Percentiles rank a stretch among this genome's conserved stretches.
Conservation (phyloP, 75 land plant genomes). For the Pseudotsuga menziesii region DNA sequence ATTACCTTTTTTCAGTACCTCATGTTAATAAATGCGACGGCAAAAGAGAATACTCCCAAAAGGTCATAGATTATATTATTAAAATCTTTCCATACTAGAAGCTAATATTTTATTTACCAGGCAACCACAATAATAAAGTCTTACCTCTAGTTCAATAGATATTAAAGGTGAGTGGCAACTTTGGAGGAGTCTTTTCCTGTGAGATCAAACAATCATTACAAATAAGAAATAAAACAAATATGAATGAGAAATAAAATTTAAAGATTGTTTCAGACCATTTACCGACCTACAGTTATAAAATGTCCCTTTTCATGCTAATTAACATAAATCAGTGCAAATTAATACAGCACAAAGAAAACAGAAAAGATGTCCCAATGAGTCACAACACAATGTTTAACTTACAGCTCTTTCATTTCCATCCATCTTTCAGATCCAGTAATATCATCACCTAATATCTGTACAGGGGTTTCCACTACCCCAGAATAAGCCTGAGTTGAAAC, state of each 20-base stretch:
- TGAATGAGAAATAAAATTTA: no score
- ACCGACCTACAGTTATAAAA: no score
- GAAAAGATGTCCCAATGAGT: neutral
- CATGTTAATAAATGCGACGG: neutral
- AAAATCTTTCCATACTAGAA: neutral
- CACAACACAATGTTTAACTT: neutral
- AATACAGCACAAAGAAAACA: neutral
- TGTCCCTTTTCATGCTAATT: neutral
- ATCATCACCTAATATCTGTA: neutral
- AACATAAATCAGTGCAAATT: neutral
- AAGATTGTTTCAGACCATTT: no score
- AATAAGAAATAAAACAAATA: neutral
- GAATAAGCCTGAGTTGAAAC: constrained; percentile 8
- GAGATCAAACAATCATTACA: neutral
- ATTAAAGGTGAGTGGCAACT: constrained; percentile 2
- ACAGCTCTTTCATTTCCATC: neutral
- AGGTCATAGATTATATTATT: neutral
- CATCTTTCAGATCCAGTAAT: neutral
- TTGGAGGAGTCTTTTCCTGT: constrained; percentile 11
- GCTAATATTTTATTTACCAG: neutral
- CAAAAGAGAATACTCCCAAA: neutral
- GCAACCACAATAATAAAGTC: neutral
- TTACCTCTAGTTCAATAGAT: constrained; percentile 6
- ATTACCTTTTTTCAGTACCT: neutral
- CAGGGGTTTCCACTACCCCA: neutral